Evolutionary conservation across 805 yeast genomes (phyloP), one percentile per base, ranked within the genome.

Genomic region (Barnettozyma sucrosica): DNA sequence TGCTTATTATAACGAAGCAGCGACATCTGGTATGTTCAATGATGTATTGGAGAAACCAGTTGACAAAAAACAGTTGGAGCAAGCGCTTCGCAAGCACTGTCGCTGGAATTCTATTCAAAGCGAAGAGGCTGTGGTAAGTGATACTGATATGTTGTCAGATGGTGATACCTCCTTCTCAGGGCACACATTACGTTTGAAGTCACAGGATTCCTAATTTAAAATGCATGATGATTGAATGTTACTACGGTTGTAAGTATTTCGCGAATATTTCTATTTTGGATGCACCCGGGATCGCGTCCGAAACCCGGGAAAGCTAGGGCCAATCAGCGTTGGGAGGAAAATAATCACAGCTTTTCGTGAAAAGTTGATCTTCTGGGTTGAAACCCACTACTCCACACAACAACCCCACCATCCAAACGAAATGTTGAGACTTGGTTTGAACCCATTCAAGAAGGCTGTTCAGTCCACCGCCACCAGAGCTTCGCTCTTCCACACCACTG

Each of bases 21-120:
- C 72, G 3, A 43, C 51, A 3, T 53, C 60, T 7, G 58, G 59
- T 2, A 57, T 68, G 10, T 88, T 89, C 63, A 83, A 81, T 51
- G 81, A 79, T 44, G 81, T 85, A 2, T 64, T 89, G 19, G 93
- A 86, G 58, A 85, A 85, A 61, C 97, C 97, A 0, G 71, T 69
- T 6, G 42, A 41, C 11, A 48, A 47, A 39, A 48, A 36, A 19
- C 57, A 61, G 25, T 44, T 61, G 23, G 50, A 57, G 38, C 16
- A 36, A 1, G 46, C 53, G 5, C 39, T 61, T 20, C 55, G 58
- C 30, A 59, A 55, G 43, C 61, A 61, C 36, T 61, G 64, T 45
- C 53, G 51, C 16, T 57, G 58, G 59, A 56, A 54, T 25, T 48
- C 42, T 11, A 43, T 50, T 7, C 52, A 48, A 30, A 36, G 55